phyloP scores from a whole-genome alignment of 768 basidiomycete genomes.

The Austroboletus festivus region DNA sequence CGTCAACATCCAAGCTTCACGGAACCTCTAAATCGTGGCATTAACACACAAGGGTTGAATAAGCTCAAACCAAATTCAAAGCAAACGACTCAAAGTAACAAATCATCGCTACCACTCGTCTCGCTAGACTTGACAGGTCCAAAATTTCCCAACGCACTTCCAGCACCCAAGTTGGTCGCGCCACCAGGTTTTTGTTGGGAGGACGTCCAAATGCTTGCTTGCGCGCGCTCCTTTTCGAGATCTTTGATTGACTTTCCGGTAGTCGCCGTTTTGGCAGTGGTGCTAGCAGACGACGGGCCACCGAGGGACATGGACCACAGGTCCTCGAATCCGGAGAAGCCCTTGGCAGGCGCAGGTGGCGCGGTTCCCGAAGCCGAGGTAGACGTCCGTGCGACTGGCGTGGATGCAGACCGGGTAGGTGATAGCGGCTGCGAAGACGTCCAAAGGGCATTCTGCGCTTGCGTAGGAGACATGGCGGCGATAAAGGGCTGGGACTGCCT shows the following conservation, averaged over 20 bases:
- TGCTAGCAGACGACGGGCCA: slow-evolving; percentile 27
- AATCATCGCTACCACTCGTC: slow-evolving; percentile 38
- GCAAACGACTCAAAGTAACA: slow-evolving; percentile 37
- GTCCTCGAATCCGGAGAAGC: slow-evolving; percentile 73
- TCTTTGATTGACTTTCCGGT: slow-evolving; percentile 81
- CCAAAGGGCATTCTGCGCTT: slow-evolving; percentile 23
- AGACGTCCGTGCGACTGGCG: slow-evolving; percentile 12
- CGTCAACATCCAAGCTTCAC: too few relatives aligned
- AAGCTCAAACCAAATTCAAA: background rate
- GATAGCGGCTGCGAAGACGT: slow-evolving; percentile 28
- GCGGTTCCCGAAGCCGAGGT: slow-evolving; percentile 12
- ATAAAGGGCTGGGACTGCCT: slow-evolving; percentile 19
- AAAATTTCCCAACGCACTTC: slow-evolving; percentile 25
- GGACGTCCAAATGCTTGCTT: slow-evolving; percentile 72
- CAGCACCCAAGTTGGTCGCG: slow-evolving; percentile 14
- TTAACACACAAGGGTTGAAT: background rate
- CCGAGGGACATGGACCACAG: slow-evolving; percentile 84
- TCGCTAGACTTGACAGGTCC: slow-evolving; percentile 22
- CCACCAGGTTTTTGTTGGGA: slow-evolving; percentile 26
- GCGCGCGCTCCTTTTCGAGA: slow-evolving; percentile 82
- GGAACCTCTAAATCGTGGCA: slow-evolving; percentile 3
- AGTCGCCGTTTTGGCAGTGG: slow-evolving; percentile 35
- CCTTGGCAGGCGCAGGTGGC: slow-evolving; percentile 36
- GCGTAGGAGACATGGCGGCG: slow-evolving; percentile 16
- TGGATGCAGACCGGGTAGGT: slow-evolving; percentile 11